Conservation (phyloP, 805 yeast species). For the Ogataea degrootiae region DNA sequence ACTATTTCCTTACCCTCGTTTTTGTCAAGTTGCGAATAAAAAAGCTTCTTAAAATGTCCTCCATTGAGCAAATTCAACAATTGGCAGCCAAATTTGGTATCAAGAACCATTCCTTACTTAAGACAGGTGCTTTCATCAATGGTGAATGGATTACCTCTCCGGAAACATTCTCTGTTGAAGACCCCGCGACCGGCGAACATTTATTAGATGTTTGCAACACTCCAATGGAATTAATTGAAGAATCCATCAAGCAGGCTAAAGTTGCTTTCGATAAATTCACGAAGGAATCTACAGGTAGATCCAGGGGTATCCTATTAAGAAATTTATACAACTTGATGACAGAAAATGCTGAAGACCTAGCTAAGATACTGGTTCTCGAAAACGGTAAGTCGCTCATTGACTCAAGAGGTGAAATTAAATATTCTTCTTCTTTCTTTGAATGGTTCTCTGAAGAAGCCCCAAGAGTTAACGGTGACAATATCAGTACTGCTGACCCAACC, state of each 20-base stretch:
- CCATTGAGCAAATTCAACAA: conserved; percentile 18
- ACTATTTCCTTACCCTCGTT: too few species aligned
- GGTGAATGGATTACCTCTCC: conserved; percentile 61
- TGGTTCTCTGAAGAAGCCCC: conserved; percentile 90
- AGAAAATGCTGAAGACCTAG: conserved; percentile 61
- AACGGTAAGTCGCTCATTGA: conserved; percentile 73
- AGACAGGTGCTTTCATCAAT: conserved; percentile 60
- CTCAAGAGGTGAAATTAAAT: conserved; percentile 64
- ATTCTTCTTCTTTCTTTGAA: conserved; percentile 74
- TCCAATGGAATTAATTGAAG: conserved; percentile 40
- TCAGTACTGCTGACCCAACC: conserved; percentile 46
- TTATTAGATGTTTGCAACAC: conserved; percentile 54
- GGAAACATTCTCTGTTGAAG: conserved; percentile 56
- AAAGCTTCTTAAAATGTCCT: conserved; percentile 20
- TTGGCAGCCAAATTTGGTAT: conserved; percentile 30
- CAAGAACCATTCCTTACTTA: conserved; percentile 46
- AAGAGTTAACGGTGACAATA: conserved; percentile 59
- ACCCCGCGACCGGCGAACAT: conserved; percentile 65
- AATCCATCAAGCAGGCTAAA: conserved; percentile 53
- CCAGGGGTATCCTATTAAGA: conserved; percentile 48
- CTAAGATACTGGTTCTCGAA: conserved; percentile 58
- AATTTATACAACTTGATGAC: conserved; percentile 49
- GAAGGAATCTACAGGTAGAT: conserved; percentile 46
- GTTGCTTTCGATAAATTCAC: conserved; percentile 49
- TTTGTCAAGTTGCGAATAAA: too few species aligned